phyloP scores from a whole-genome alignment of 108 stramenopile genomes.

The Nannochloropsis granulata region DNA sequence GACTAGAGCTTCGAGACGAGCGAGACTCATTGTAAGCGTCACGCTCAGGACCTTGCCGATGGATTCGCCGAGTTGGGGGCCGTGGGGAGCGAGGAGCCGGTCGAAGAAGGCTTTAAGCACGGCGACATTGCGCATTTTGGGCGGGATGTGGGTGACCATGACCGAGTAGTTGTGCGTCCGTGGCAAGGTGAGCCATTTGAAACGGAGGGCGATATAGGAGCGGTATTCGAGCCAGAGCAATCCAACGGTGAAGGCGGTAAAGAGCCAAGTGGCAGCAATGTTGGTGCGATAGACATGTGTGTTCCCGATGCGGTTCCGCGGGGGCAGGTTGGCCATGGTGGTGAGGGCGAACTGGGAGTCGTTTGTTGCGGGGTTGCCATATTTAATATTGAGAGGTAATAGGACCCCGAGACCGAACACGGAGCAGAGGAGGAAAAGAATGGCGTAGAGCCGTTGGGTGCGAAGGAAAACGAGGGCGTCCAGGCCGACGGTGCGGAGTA shows the following conservation, averaged over 20 bases:
- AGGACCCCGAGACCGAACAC: background rate
- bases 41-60: background rate
- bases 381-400: background rate
- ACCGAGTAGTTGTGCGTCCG: background rate
- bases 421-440: background rate
- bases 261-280: background rate
- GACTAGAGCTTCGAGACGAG: background rate
- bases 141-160: background rate
- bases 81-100: background rate
- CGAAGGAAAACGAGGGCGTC: background rate
- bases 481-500: background rate
- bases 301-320: background rate
- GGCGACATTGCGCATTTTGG: background rate
- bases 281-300: background rate
- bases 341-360: background rate
- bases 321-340: background rate
- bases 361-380: background rate
- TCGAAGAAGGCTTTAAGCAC: slow-evolving; percentile 3
- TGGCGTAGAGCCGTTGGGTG: background rate
- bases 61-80: background rate
- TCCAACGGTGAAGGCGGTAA: background rate
- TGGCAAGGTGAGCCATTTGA: background rate
- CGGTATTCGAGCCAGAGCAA: background rate
- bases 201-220: background rate
- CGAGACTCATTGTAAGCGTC: background rate